phyloP scores from a whole-genome alignment of 2,329 filamentous ascomycete genomes.

The Periconia sp. region DNA sequence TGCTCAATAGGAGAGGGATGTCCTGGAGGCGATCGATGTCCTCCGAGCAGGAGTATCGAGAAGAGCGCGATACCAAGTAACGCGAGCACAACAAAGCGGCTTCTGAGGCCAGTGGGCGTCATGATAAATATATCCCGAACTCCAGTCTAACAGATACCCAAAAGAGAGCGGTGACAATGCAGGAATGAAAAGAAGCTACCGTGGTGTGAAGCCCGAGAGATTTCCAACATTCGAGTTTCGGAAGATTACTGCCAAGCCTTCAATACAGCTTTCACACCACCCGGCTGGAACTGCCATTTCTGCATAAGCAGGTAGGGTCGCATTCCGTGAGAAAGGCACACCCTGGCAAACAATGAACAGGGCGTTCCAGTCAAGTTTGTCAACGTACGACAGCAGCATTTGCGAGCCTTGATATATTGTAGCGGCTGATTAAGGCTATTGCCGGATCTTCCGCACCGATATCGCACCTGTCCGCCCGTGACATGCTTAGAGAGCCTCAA shows the following conservation, averaged over 20 bases:
- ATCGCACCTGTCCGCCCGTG: conserved; percentile 29
- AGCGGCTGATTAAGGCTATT: conserved; percentile 33
- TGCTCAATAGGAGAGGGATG: conserved; percentile 25
- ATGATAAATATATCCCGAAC: conserved; percentile 19
- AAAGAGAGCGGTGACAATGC: not conserved
- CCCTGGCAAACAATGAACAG: not conserved
- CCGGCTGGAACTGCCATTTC: conserved; percentile 10
- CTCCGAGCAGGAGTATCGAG: conserved; percentile 64
- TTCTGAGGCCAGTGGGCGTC: conserved; percentile 34
- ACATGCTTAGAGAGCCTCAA: conserved; percentile 23
- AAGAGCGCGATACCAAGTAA: conserved; percentile 63
- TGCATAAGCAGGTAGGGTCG: too few relatives aligned
- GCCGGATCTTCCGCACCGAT: conserved; percentile 34
- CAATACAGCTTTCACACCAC: conserved; percentile 4
- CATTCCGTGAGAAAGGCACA: too few relatives aligned
- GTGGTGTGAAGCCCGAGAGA: not conserved
- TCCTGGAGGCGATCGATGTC: conserved; percentile 55
- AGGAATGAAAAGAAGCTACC: not conserved
- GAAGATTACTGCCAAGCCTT: conserved; percentile 3
- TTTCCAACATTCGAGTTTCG: conserved; percentile 1
- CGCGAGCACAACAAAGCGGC: conserved; percentile 52
- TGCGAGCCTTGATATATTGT: conserved; percentile 23
- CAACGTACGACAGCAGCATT: conserved; percentile 8
- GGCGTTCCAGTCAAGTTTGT: not conserved
- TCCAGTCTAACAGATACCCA: not conserved